Conservation (phyloP, 2,329 filamentous ascomycete genomes). For the Amylocarpus encephaloides region DNA sequence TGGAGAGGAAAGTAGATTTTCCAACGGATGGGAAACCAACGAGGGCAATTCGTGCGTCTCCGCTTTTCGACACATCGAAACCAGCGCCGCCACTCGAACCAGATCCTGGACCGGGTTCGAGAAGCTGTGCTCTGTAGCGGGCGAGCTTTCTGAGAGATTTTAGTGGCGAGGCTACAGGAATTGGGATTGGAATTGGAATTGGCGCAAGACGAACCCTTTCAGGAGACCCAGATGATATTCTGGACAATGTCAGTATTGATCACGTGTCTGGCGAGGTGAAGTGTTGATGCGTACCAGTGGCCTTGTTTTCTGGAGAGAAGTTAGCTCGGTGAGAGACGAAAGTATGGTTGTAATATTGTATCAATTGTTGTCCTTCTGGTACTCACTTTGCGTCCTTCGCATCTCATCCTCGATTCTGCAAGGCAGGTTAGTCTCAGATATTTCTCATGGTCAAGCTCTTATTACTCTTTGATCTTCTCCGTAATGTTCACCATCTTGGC, state of each 20-base stretch:
- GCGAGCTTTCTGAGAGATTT: slow-evolving; percentile 72
- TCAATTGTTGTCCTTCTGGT: neutral
- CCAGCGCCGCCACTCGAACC: slow-evolving; percentile 74
- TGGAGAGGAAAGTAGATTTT: slow-evolving; percentile 97
- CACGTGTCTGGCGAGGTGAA: slow-evolving; percentile 14
- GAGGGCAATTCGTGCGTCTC: slow-evolving; percentile 91
- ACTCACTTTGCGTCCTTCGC: slow-evolving; percentile 92
- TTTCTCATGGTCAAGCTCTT: slow-evolving; percentile 14
- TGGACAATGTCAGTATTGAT: slow-evolving; percentile 38
- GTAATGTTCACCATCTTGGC: slow-evolving; percentile 95
- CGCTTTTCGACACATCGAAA: slow-evolving; percentile 92
- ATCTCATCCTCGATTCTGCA: slow-evolving; percentile 98
- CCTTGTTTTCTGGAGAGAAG: slow-evolving; percentile 79
- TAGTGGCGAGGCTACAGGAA: neutral
- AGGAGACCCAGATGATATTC: slow-evolving; percentile 97
- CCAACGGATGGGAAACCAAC: slow-evolving; percentile 99
- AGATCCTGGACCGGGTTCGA: slow-evolving; percentile 78
- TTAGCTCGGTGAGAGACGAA: neutral
- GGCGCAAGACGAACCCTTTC: slow-evolving; percentile 71
- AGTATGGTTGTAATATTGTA: too few species aligned
- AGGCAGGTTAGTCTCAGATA: slow-evolving; percentile 1
- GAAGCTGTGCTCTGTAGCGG: slow-evolving; percentile 83
- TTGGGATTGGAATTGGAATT: neutral
- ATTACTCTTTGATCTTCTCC: slow-evolving; percentile 98
- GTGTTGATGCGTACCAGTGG: slow-evolving; percentile 65